Evolutionary conservation across 805 yeast genomes (phyloP).

Genomic region (Nadsonia fulvescens): DNA sequence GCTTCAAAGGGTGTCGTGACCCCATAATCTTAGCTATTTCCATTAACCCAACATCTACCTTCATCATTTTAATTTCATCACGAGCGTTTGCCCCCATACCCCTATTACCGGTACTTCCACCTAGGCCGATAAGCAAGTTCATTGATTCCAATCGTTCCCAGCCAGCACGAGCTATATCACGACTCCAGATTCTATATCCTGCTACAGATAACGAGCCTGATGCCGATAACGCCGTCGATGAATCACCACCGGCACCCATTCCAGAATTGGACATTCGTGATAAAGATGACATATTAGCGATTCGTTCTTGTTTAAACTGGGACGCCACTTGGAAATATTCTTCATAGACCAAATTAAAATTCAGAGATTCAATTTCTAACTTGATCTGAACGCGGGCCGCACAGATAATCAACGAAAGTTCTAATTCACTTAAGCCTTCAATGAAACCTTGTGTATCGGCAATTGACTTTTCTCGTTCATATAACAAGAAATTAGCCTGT

Average conservation of each 20-base stretch:
- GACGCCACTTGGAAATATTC: conserved; percentile 51
- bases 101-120: conserved; percentile 27
- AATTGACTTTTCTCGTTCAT: conserved; percentile 10
- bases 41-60: conserved; percentile 18
- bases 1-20: conserved; percentile 22
- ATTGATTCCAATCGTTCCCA: conserved; percentile 56
- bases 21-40: conserved; percentile 18
- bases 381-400: conserved; percentile 56
- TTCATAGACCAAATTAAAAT: conserved; percentile 57
- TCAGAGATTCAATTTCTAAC: conserved; percentile 38
- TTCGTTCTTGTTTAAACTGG: conserved; percentile 22
- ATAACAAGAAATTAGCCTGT: conserved; percentile 3
- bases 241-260: conserved; percentile 20
- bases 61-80: conserved; percentile 18
- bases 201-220: too few species aligned
- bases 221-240: too few species aligned
- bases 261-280: conserved; percentile 13
- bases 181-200: conserved; percentile 38
- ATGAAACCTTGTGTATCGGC: conserved; percentile 14
- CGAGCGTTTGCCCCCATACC: conserved; percentile 21
- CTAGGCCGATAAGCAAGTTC: conserved; percentile 26
- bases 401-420: conserved; percentile 49
- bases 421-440: conserved; percentile 45
- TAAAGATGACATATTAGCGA: conserved; percentile 15
- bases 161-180: conserved; percentile 39